Percentiles rank a stretch among this genome's conserved stretches.
Conservation (phyloP, 192 early-diverging fungal species). For the Fimicolochytrium jonesii region DNA sequence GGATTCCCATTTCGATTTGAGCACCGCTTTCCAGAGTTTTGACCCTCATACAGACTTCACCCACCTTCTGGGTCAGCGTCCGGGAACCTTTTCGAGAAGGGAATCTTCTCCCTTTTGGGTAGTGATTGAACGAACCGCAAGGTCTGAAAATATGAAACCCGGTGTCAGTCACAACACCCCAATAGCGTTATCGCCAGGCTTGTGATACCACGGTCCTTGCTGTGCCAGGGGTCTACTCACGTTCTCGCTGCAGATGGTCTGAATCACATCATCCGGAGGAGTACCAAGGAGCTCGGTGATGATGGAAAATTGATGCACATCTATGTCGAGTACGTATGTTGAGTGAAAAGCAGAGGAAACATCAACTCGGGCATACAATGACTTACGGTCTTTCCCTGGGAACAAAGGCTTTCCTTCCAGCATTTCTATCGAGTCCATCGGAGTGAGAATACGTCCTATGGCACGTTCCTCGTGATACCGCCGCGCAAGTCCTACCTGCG, state of each 20-base stretch:
- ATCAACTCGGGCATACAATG: background rate
- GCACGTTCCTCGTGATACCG: no score
- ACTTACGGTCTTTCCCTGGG: constrained; percentile 88
- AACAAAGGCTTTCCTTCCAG: constrained; percentile 92
- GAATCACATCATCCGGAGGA: constrained; percentile 86
- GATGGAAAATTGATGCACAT: constrained; percentile 94
- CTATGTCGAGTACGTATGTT: no score
- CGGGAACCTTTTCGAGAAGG: constrained; percentile 79
- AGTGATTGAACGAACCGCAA: constrained; percentile 86
- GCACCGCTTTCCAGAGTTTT: background rate
- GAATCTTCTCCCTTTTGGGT: constrained; percentile 71
- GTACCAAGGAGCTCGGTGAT: constrained; percentile 90
- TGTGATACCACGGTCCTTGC: background rate
- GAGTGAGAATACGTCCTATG: background rate
- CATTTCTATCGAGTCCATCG: constrained; percentile 59
- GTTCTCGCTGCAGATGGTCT: constrained; percentile 89
- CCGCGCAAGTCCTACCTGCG: constrained; percentile 65
- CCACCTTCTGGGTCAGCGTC: constrained; percentile 65
- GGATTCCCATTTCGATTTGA: background rate
- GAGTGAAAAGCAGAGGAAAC: background rate
- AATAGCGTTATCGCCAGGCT: no score
- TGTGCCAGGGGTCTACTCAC: constrained; percentile 47
- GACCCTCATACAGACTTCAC: background rate
- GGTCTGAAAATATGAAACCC: constrained; percentile 65
- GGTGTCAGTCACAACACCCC: no score